These are phyloP conservation scores for Tephrocybe sp. DNA, from an alignment of 768 basidiomycete species.

Conservation along the genomic window DNA sequence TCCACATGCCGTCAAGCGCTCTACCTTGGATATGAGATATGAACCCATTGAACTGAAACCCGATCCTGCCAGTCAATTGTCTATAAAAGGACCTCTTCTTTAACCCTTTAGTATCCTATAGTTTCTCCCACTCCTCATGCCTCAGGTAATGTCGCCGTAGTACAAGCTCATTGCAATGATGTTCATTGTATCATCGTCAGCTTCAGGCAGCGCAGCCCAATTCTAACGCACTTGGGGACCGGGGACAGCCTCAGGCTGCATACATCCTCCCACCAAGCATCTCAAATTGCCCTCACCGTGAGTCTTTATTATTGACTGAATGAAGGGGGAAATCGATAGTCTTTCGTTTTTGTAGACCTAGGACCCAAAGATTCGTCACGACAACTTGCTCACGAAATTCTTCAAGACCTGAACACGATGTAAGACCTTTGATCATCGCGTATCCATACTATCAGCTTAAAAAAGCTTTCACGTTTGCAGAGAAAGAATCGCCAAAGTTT, in stretches of 20 bases:
- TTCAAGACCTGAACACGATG: constrained; percentile 30
- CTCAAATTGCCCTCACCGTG: constrained; percentile 8
- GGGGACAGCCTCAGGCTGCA: background rate
- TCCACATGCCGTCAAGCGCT: background rate
- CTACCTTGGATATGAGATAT: constrained; percentile 1
- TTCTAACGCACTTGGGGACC: constrained; percentile 3
- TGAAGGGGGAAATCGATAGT: background rate
- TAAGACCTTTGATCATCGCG: constrained; percentile 8
- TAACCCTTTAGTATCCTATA: background rate
- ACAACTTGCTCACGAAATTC: constrained; percentile 23
- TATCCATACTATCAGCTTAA: background rate
- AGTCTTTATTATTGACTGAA: background rate
- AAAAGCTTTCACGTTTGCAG: constrained; percentile 13
- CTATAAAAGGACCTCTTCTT: constrained; percentile 12
- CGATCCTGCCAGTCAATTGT: constrained; percentile 2
- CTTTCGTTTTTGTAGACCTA: background rate
- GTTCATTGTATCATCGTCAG: background rate
- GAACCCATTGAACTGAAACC: constrained; percentile 12
- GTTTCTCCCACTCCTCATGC: constrained; percentile 3
- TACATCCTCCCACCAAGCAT: constrained; percentile 1
- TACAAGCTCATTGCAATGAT: background rate
- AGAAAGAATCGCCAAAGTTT: constrained; percentile 32
- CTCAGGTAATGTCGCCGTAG: constrained; percentile 7
- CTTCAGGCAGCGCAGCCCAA: constrained; percentile 1
- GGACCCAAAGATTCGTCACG: constrained; percentile 3